Base-by-base conservation (phyloP, 768 basidiomycete species). In the Coprinellus aureogranulatus region DNA sequence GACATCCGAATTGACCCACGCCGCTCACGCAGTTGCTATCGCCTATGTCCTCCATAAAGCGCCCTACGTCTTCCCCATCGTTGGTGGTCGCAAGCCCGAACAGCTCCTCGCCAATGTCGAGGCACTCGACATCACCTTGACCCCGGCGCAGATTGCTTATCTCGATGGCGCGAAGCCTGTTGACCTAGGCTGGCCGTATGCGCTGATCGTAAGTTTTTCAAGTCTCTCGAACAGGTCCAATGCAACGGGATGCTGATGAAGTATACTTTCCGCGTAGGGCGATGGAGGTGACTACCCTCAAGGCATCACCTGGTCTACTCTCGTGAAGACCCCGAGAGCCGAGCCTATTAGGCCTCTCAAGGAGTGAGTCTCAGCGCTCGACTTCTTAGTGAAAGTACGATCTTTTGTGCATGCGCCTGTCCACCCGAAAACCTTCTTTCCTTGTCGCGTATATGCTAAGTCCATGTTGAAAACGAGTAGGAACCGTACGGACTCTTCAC, bases 11-110 rank as follows among this genome's bases (percentile, higher is more conserved):
- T 23, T 14, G 34, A 34, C 6, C 34, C 8, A 34, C 34, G 34
- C 34, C 11, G 11, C 25, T 4, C 31, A 20, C 25, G 6, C n/a
- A 76, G 77, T 80, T 12, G 78, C 79, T 18, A 75, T 83, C 55
- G 77, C 79, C 16, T 81, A 81, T 55, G 67, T 83, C n/a, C 68
- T 83, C 66, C 77, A 79, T 53, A 84, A 82, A 65, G 70, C 76
- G 6, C 76, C 78, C 0, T 79, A 73, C 50, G 78, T 80, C 1
- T 81, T 82, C 67, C 78, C 78, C 1, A 68, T 81, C 53, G 63
- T 81, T 23, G 65, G 67, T 0, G 65, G 65, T 8, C 56, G 65
- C 37, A 68, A 80, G 60, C 69, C 77, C 34, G 75, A 77, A 65
- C 77, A 81, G 31, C 55, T 81, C 16, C 49, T 63, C 41, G 72